These are phyloP conservation scores for Ceratocystis cacaofunesta DNA, from an alignment of 2,329 filamentous ascomycete genomes.

Conservation along the genomic window DNA sequence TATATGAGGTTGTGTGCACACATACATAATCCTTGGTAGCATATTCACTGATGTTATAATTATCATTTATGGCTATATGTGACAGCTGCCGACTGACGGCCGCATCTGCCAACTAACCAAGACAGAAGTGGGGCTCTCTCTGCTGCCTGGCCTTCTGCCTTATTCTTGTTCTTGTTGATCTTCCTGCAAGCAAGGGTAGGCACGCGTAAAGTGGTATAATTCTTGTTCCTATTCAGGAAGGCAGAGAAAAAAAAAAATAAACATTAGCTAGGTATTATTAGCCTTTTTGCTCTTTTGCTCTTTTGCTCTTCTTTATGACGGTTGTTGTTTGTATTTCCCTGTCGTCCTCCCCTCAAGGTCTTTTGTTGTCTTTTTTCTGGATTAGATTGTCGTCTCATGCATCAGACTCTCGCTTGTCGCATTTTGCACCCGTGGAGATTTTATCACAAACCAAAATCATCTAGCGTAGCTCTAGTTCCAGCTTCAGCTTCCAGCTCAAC, in stretches of 20 bases:
- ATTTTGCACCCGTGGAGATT: not conserved
- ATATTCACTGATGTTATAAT: no score
- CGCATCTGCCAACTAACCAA: no score
- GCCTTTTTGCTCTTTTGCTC: not conserved
- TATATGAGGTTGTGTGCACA: no score
- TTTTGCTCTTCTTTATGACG: not conserved
- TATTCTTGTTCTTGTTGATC: no score
- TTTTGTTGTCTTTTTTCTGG: not conserved
- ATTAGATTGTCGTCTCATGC: not conserved
- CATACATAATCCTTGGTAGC: no score
- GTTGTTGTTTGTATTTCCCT: not conserved
- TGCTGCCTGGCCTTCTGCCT: no score
- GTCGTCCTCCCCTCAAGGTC: not conserved
- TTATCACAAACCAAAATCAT: not conserved
- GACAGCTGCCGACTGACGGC: no score
- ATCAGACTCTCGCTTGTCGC: not conserved
- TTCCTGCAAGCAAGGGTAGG: not conserved
- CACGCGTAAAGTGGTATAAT: not conserved
- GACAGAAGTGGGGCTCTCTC: no score
- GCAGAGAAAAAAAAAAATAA: not conserved
- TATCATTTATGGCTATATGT: no score
- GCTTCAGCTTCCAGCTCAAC: not conserved
- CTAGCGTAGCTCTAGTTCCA: not conserved
- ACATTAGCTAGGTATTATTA: not conserved
- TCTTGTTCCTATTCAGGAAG: constrained; percentile 18